phyloP scores from a whole-genome alignment of 2,329 filamentous ascomycete genomes.

The Cordyceps fumosorosea region DNA sequence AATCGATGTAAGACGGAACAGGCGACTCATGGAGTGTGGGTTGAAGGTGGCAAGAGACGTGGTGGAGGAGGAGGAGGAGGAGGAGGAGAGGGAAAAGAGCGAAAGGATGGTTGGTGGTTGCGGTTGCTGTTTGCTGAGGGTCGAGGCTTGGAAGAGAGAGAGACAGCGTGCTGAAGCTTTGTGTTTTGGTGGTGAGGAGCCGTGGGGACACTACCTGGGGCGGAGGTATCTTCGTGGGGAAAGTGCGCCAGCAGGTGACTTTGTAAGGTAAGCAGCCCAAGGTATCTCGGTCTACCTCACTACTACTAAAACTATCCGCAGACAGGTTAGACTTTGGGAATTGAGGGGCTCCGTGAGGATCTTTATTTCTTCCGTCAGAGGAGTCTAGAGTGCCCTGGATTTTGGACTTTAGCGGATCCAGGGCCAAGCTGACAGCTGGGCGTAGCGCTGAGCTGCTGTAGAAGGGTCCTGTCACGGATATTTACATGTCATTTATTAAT shows the following conservation, averaged over 20 bases:
- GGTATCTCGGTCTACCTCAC: background rate
- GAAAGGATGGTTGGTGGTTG: background rate
- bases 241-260: too few relatives aligned
- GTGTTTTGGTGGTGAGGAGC: background rate
- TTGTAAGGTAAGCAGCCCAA: background rate
- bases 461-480: background rate
- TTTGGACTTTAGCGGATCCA: background rate
- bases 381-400: background rate
- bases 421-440: background rate
- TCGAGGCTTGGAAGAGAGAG: background rate
- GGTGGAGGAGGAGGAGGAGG: background rate
- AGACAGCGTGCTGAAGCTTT: background rate
- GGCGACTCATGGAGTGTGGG: constrained; percentile 7
- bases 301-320: background rate
- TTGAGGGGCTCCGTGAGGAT: background rate
- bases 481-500: background rate
- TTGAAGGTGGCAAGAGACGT: background rate
- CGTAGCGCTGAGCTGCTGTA: too few relatives aligned
- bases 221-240: background rate
- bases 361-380: background rate
- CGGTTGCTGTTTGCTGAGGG: background rate
- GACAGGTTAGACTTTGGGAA: background rate
- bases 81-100: background rate
- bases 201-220: too few relatives aligned
- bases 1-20: constrained; percentile 5